Conservation (phyloP, 805 yeast genomes). For the Scheffersomyces coipomensis region DNA sequence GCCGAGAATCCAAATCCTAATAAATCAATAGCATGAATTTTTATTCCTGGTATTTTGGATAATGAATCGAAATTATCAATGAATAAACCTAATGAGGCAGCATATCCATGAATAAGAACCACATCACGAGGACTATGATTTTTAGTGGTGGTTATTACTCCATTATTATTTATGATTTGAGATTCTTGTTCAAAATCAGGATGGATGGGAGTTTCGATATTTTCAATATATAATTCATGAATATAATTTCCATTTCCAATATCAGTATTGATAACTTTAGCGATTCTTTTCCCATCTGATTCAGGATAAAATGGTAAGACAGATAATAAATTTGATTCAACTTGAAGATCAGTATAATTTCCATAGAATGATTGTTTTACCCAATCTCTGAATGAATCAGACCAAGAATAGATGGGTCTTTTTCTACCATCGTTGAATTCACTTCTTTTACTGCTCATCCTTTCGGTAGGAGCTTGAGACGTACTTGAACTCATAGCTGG, state of each 20-base stretch:
- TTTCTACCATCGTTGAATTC: constrained; percentile 18
- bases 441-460: constrained; percentile 7
- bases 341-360: constrained; percentile 22
- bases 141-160: constrained; percentile 1
- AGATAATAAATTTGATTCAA: constrained; percentile 47
- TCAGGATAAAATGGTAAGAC: constrained; percentile 59
- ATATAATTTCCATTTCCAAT: constrained; percentile 57
- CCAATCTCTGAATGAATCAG: constrained; percentile 27
- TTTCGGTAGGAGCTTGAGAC: constrained; percentile 1
- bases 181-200: neutral
- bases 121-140: constrained; percentile 39
- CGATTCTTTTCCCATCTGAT: constrained; percentile 45
- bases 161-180: too few relatives aligned
- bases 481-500: too few relatives aligned
- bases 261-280: constrained; percentile 52
- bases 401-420: constrained; percentile 14
- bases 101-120: constrained; percentile 88
- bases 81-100: constrained; percentile 85
- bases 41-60: constrained; percentile 49
- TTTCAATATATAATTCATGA: constrained; percentile 72
- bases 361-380: constrained; percentile 19
- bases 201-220: constrained; percentile 37
- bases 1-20: constrained; percentile 73
- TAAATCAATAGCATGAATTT: constrained; percentile 67
- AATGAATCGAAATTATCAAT: constrained; percentile 61